A percentile compares a stretch with the other conserved stretches of the same genome.
Evolutionary conservation across 768 basidiomycete genomes (phyloP).

Genomic region (Suillus alpinus): DNA sequence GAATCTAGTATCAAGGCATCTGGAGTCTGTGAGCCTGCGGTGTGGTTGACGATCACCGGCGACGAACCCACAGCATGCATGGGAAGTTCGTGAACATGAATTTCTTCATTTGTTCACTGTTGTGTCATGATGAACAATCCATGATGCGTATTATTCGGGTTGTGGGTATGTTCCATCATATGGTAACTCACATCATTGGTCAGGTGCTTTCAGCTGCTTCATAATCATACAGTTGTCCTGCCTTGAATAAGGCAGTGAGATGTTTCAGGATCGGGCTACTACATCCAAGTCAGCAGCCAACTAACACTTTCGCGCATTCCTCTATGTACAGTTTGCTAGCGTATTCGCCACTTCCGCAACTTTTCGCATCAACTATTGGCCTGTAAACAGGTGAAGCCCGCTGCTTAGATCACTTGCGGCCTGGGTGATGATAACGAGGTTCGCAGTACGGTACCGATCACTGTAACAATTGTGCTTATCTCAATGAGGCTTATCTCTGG

Average conservation of each 20-base stretch:
- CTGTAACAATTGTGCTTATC: neutral
- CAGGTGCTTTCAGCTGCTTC: neutral
- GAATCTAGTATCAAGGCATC: neutral
- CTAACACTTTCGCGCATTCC: neutral
- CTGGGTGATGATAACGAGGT: neutral
- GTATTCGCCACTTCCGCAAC: neutral
- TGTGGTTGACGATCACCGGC: neutral
- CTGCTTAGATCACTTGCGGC: neutral
- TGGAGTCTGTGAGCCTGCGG: neutral
- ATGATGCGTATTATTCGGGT: neutral
- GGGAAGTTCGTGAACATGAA: neutral
- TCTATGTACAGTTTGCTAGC: neutral
- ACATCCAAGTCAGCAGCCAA: neutral
- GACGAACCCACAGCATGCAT: neutral
- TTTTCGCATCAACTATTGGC: neutral
- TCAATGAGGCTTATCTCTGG: neutral
- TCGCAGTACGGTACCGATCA: neutral
- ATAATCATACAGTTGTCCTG: neutral
- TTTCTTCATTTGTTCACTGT: neutral
- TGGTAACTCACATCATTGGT: neutral
- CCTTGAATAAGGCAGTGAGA: neutral
- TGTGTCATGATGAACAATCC: neutral
- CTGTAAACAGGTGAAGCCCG: neutral
- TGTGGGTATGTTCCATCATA: neutral
- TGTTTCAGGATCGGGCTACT: neutral